Conservation (phyloP, 441 rosid species). For the Corymbia calophylla region DNA sequence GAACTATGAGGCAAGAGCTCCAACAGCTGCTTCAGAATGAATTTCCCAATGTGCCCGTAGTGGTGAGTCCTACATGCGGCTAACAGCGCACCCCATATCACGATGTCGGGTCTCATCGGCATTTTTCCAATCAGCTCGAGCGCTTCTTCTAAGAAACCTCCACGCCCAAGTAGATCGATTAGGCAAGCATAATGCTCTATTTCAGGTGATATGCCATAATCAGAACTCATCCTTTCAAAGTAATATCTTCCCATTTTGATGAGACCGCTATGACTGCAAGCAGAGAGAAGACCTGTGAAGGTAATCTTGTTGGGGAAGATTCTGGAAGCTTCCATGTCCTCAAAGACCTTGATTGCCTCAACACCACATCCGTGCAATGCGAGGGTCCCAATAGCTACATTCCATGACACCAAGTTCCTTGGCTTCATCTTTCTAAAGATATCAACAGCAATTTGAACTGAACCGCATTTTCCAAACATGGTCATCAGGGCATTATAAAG, state of each 20-base stretch:
- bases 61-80: conserved; percentile 25
- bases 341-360: conserved; percentile 15
- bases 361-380: conserved; percentile 22
- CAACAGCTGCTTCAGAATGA: conserved; percentile 6
- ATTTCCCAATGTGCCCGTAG: conserved; percentile 6
- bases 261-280: conserved; percentile 29
- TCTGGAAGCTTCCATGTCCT: conserved; percentile 17
- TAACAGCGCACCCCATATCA: conserved; percentile 24
- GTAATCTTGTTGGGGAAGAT: conserved; percentile 18
- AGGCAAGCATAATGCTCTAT: conserved; percentile 31
- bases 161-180: conserved; percentile 26
- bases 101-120: conserved; percentile 25
- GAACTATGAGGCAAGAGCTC: conserved; percentile 16
- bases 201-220: conserved; percentile 11
- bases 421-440: conserved; percentile 13
- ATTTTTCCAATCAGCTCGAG: conserved; percentile 6
- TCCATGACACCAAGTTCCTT: conserved; percentile 15
- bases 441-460: conserved; percentile 7
- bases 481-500: conserved; percentile 14
- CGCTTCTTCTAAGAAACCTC: conserved; percentile 20
- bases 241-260: conserved; percentile 8
- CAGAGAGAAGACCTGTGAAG: conserved; percentile 26
- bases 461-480: conserved; percentile 26
- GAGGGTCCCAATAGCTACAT: conserved; percentile 11
- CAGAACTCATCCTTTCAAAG: conserved; percentile 8